phyloP scores from a whole-genome alignment of 2,329 filamentous ascomycete genomes.

The Raffaelea deltoideospora region DNA sequence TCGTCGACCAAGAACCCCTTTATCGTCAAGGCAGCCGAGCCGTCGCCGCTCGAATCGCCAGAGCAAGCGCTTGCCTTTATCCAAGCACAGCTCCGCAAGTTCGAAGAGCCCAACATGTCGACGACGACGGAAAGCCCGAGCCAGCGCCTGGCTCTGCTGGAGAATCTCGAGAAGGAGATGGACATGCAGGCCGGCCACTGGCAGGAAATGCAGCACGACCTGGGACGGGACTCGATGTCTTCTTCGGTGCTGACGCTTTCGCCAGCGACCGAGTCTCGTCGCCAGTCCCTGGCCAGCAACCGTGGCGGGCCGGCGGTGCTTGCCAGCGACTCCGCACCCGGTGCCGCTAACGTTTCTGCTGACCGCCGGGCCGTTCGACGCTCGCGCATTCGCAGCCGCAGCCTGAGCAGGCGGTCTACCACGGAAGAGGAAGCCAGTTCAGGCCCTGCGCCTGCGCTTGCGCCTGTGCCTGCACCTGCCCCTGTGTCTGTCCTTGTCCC shows the following conservation, averaged over 20 bases:
- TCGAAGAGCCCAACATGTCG: conserved; percentile 25
- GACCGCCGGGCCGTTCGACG: conserved; percentile 24
- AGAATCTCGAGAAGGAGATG: conserved; percentile 48
- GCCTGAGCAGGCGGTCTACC: neutral
- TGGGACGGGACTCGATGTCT: conserved; percentile 35
- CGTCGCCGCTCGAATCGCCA: conserved; percentile 37
- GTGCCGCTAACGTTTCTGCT: conserved; percentile 17
- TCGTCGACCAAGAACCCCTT: conserved; percentile 24
- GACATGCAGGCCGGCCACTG: conserved; percentile 43
- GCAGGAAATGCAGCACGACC: conserved; percentile 38
- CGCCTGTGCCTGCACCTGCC: no score
- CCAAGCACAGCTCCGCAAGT: conserved; percentile 33
- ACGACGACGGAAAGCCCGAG: conserved; percentile 22
- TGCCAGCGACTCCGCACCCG: no score
- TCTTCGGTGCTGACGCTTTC: conserved; percentile 26
- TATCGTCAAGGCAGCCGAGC: conserved; percentile 30
- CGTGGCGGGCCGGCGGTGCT: no score
- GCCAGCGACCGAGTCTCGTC: conserved; percentile 17
- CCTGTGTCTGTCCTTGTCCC: no score
- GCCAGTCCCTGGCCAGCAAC: conserved; percentile 12
- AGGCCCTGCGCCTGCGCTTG: neutral
- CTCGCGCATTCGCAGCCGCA: conserved; percentile 20
- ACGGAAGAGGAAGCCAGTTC: neutral
- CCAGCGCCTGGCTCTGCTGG: conserved; percentile 33
- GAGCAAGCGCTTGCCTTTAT: conserved; percentile 32